Conservation (phyloP, 371 early-diverging fungal species). For the Syncephalis plumigaleata region DNA sequence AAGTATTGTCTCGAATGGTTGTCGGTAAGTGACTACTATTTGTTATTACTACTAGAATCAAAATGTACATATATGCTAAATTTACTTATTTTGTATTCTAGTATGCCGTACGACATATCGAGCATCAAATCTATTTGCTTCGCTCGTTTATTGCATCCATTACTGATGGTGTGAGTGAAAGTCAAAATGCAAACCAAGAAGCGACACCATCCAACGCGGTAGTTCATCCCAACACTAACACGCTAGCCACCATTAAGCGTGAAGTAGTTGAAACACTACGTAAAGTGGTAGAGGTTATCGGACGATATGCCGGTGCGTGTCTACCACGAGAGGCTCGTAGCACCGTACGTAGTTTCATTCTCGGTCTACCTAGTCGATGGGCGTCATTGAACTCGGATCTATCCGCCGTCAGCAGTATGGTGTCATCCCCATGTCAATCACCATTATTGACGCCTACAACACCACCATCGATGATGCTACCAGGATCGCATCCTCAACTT, state of each 20-base stretch:
- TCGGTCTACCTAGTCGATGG: constrained; percentile 77
- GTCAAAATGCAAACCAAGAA: too few species aligned
- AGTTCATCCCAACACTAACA: constrained; percentile 15
- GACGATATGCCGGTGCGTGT: constrained; percentile 70
- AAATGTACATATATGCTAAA: not conserved
- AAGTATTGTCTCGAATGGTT: constrained; percentile 71
- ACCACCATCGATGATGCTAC: constrained; percentile 5
- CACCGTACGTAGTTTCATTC: constrained; percentile 69
- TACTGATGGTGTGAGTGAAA: constrained; percentile 9
- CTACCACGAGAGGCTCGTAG: constrained; percentile 72
- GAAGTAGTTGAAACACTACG: constrained; percentile 78
- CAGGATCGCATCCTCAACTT: constrained; percentile 19
- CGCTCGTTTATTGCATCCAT: constrained; percentile 41
- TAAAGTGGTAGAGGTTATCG: constrained; percentile 73
- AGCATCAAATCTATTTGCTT: constrained; percentile 54
- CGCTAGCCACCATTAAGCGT: constrained; percentile 40
- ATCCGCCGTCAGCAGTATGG: constrained; percentile 10
- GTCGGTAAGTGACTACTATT: constrained; percentile 18
- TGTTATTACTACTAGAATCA: not conserved
- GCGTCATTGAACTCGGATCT: constrained; percentile 25
- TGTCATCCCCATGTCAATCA: constrained; percentile 6
- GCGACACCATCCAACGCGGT: constrained; percentile 11
- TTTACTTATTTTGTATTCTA: constrained; percentile 8
- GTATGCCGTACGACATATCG: constrained; percentile 72
- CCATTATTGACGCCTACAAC: constrained; percentile 4